phyloP scores from a whole-genome alignment of 2,329 filamentous ascomycete species.

The Cladobotryum protrusum region DNA sequence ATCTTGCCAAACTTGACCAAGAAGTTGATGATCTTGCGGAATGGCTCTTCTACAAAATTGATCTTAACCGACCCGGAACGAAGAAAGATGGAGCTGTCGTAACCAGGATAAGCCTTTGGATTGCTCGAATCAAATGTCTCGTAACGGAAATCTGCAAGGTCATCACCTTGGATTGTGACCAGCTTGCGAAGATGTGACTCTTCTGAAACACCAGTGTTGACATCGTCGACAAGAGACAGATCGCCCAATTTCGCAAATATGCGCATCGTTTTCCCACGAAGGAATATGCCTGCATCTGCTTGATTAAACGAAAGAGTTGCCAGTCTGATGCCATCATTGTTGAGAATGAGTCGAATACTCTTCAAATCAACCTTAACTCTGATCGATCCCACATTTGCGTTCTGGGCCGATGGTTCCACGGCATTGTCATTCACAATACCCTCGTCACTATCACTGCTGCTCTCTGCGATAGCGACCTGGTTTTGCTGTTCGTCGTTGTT shows the following conservation, averaged over 20 bases:
- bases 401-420: slow-evolving; percentile 29
- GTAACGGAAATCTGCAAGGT: slow-evolving; percentile 94
- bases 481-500: slow-evolving; percentile 37
- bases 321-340: slow-evolving; percentile 93
- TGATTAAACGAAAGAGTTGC: slow-evolving; percentile 90
- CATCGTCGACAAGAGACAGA: slow-evolving; percentile 82
- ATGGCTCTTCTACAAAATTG: slow-evolving; percentile 95
- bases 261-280: slow-evolving; percentile 79
- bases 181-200: slow-evolving; percentile 77
- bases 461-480: slow-evolving; percentile 31
- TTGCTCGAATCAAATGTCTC: slow-evolving; percentile 82
- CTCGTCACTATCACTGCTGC: slow-evolving; percentile 21
- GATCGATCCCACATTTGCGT: slow-evolving; percentile 60
- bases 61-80: slow-evolving; percentile 92
- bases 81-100: slow-evolving; percentile 85
- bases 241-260: slow-evolving; percentile 83
- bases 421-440: slow-evolving; percentile 30
- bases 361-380: slow-evolving; percentile 90
- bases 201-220: slow-evolving; percentile 81
- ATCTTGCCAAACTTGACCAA: slow-evolving; percentile 98
- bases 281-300: slow-evolving; percentile 83
- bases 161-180: slow-evolving; percentile 90
- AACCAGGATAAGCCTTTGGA: slow-evolving; percentile 73
- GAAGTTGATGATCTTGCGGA: slow-evolving; percentile 97
- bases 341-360: slow-evolving; percentile 88